Evolutionary conservation across 805 yeast species (phyloP).

Genomic region (Metschnikowia lochheadii): DNA sequence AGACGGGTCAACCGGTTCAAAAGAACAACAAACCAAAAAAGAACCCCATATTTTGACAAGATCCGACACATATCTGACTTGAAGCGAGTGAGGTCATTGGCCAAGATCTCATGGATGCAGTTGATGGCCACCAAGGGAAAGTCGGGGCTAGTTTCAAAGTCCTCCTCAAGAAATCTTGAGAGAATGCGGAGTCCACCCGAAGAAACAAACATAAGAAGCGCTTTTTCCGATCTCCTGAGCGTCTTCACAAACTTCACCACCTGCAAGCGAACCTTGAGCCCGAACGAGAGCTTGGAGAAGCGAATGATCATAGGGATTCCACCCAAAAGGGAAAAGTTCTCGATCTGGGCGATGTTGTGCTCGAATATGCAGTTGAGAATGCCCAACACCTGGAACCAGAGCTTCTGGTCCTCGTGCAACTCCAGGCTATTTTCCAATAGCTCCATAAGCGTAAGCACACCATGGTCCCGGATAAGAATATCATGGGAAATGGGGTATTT

Average conservation of each 20-base stretch:
- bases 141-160: constrained; percentile 35
- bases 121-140: constrained; percentile 37
- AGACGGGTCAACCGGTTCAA: constrained; percentile 29
- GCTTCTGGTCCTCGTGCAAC: constrained; percentile 23
- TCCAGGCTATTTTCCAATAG: constrained; percentile 34
- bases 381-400: constrained; percentile 37
- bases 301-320: constrained; percentile 41
- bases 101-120: constrained; percentile 31
- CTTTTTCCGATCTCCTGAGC: constrained; percentile 31
- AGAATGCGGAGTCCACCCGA: constrained; percentile 45
- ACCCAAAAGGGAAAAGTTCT: constrained; percentile 40
- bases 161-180: constrained; percentile 44
- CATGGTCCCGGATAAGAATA: constrained; percentile 39
- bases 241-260: constrained; percentile 34
- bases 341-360: constrained; percentile 28
- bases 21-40: constrained; percentile 41
- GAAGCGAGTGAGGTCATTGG: constrained; percentile 34
- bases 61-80: constrained; percentile 42
- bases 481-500: constrained; percentile 40
- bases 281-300: constrained; percentile 30
- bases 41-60: constrained; percentile 38
- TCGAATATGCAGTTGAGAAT: constrained; percentile 34
- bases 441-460: constrained; percentile 36
- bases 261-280: constrained; percentile 30
- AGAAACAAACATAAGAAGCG: constrained; percentile 40